Conservation (phyloP, 345 rosid genomes). For the Citrus hindsii region DNA sequence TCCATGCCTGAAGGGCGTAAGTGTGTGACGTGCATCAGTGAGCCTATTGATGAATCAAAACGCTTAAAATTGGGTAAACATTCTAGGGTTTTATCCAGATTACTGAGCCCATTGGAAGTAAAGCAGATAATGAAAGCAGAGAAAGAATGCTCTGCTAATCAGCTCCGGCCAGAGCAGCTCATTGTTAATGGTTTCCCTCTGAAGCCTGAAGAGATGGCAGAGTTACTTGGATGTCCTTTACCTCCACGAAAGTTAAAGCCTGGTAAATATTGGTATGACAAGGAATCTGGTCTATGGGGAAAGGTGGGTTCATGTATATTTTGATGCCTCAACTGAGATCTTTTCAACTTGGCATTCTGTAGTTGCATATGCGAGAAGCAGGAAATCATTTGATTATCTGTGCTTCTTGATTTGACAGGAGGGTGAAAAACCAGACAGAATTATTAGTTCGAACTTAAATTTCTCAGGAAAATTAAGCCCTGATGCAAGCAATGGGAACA, state of each 20-base stretch:
- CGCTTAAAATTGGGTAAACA: constrained; percentile 71
- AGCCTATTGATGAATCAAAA: constrained; percentile 84
- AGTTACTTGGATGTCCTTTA: constrained; percentile 65
- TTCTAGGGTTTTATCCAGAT: constrained; percentile 65
- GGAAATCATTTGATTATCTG: background rate
- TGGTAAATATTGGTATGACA: constrained; percentile 96
- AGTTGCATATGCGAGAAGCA: background rate
- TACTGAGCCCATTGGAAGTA: constrained; percentile 92
- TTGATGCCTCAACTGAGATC: constrained; percentile 2
- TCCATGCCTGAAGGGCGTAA: constrained; percentile 99
- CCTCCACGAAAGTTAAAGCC: constrained; percentile 92
- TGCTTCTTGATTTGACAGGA: constrained; percentile 53
- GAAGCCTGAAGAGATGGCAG: constrained; percentile 89
- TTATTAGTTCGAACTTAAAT: constrained; percentile 84
- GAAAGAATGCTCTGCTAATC: constrained; percentile 91
- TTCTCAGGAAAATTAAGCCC: constrained; percentile 74
- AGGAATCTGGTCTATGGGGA: constrained; percentile 99
- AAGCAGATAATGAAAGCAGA: constrained; percentile 99
- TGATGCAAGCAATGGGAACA: constrained; percentile 81
- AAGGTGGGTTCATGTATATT: constrained; percentile 43
- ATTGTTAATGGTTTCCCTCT: constrained; percentile 79
- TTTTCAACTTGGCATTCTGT: constrained; percentile 9
- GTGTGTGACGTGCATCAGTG: constrained; percentile 82
- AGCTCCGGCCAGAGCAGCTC: constrained; percentile 90
- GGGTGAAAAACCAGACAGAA: constrained; percentile 87